Conservation (phyloP, 2,329 filamentous ascomycete species). For the Pseudogymnoascus pannorum region DNA sequence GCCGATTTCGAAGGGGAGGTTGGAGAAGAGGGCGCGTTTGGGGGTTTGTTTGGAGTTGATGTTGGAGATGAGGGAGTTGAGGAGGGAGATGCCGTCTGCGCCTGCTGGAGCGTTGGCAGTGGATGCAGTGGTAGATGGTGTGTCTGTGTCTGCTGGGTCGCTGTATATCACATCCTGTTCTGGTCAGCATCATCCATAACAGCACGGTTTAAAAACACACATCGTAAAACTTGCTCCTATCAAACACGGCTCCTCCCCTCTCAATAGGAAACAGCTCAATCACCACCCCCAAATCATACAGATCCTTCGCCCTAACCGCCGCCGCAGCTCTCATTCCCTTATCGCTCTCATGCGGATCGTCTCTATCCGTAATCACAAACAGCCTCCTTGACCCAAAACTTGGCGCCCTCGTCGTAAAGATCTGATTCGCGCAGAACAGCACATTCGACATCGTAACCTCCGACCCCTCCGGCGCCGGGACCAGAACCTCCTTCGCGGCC, state of each 20-base stretch:
- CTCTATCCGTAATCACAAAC: conserved; percentile 95
- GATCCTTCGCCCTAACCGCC: conserved; percentile 81
- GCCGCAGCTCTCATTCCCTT: conserved; percentile 69
- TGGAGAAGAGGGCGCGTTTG: conserved; percentile 78
- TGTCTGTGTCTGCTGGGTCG: conserved; percentile 63
- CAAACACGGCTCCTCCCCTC: conserved; percentile 60
- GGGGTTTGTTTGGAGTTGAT: conserved; percentile 86
- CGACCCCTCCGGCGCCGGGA: conserved; percentile 52
- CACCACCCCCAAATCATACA: conserved; percentile 85
- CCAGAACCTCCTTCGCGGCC: conserved; percentile 60
- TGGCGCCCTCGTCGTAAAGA: conserved; percentile 89
- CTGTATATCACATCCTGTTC: conserved; percentile 82
- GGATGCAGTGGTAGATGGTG: conserved; percentile 46
- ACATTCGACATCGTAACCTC: conserved; percentile 77
- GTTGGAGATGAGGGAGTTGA: conserved; percentile 75
- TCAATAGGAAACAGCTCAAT: conserved; percentile 94
- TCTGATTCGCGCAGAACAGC: conserved; percentile 89
- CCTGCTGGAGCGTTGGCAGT: conserved; percentile 57
- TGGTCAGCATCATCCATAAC: conserved; percentile 18
- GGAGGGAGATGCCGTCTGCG: conserved; percentile 67
- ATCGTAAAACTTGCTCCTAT: conserved; percentile 84
- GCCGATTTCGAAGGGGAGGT: conserved; percentile 79
- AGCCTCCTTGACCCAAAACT: conserved; percentile 88
- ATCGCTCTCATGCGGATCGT: conserved; percentile 69
- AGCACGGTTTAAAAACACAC: conserved; percentile 41